Percentiles rank a stretch among this genome's conserved stretches.
Evolutionary conservation across 2,329 filamentous ascomycete species (phyloP).

Genomic region (Rutstroemia sp.): DNA sequence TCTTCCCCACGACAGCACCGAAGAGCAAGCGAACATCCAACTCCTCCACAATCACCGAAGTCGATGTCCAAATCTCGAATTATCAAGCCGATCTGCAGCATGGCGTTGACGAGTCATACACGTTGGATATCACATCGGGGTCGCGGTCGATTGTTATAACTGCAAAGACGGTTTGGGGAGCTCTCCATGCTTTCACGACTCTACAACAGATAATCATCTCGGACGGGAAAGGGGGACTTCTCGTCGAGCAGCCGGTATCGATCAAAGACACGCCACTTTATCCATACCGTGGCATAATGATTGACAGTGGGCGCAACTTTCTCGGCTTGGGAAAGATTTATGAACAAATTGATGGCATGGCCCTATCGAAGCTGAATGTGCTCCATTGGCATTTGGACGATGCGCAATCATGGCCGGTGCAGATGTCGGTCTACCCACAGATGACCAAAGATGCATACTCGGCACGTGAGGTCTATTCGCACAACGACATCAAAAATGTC

Average conservation of each 20-base stretch:
- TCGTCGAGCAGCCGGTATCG: conserved; percentile 63
- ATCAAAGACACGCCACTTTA: conserved; percentile 67
- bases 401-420: conserved; percentile 76
- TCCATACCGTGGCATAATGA: conserved; percentile 66
- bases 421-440: conserved; percentile 64
- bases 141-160: conserved; percentile 42
- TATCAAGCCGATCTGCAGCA: conserved; percentile 42
- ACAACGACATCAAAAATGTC: conserved; percentile 55
- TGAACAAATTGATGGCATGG: conserved; percentile 65
- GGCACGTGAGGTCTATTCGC: conserved; percentile 56
- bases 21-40: conserved; percentile 24
- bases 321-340: conserved; percentile 63
- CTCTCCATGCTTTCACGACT: conserved; percentile 63
- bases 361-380: conserved; percentile 75
- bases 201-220: conserved; percentile 73
- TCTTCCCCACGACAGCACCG: conserved; percentile 39
- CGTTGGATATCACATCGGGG: conserved; percentile 46
- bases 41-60: conserved; percentile 30
- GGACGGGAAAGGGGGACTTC: conserved; percentile 44
- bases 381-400: conserved; percentile 76
- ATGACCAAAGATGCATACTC: conserved; percentile 70
- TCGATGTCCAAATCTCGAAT: conserved; percentile 41
- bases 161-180: conserved; percentile 58
- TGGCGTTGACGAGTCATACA: conserved; percentile 68
- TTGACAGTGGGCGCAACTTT: conserved; percentile 68